Evolutionary conservation across 805 yeast species (phyloP).

Genomic region (Saturnispora sanitii): DNA sequence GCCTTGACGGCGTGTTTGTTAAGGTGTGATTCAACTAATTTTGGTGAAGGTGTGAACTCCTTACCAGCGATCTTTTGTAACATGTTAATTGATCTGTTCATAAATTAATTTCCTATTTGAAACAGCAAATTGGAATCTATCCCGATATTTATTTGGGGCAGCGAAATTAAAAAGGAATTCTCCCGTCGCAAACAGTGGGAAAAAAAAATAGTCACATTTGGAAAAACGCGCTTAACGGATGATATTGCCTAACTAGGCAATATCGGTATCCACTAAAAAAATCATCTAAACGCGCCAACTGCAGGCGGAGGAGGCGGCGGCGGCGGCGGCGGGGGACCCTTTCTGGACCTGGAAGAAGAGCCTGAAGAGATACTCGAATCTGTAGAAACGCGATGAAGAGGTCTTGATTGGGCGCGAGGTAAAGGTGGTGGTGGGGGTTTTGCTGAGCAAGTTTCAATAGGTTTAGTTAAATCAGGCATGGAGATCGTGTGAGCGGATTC

Average conservation of each 20-base stretch:
- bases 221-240: neutral
- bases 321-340: constrained; percentile 6
- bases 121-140: too few relatives aligned
- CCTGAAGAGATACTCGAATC: neutral
- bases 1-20: constrained; percentile 74
- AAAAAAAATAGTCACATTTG: neutral
- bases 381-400: neutral
- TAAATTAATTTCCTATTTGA: neutral
- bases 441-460: neutral
- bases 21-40: constrained; percentile 40
- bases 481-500: neutral
- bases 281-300: neutral
- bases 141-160: too few relatives aligned
- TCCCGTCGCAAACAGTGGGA: too few relatives aligned
- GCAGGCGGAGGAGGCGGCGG: constrained; percentile 2
- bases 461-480: neutral
- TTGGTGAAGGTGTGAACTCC: constrained; percentile 25
- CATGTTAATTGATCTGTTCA: constrained; percentile 5
- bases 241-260: neutral
- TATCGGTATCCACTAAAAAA: neutral
- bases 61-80: constrained; percentile 9
- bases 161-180: too few relatives aligned
- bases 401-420: neutral
- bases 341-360: neutral
- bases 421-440: constrained; percentile 3